A percentile compares a stretch with the other conserved stretches of the same genome.
Evolutionary conservation across 176 grass and related monocot genomes (phyloP).

Genomic region (Carex cristatella): DNA sequence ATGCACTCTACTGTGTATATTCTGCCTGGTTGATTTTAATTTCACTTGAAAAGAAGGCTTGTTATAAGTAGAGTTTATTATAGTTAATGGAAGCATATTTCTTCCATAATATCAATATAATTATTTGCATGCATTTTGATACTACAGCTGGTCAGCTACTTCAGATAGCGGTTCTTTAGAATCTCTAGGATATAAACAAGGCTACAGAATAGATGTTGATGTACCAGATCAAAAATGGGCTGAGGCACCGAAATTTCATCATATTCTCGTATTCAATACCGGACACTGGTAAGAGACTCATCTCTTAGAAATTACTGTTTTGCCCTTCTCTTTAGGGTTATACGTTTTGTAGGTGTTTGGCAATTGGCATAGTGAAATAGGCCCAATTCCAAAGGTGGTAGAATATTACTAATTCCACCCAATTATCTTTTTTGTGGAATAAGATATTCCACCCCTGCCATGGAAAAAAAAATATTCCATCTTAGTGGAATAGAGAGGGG

Average conservation of each 20-base stretch:
- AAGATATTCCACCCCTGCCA: background rate
- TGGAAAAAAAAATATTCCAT: background rate
- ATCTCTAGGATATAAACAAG: slow-evolving; percentile 85
- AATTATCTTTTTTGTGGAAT: background rate
- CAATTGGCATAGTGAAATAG: background rate
- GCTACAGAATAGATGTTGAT: slow-evolving; percentile 85
- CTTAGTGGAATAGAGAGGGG: background rate
- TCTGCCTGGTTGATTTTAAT: background rate
- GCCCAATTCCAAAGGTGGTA: background rate
- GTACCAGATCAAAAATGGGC: slow-evolving; percentile 77
- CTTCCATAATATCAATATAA: background rate
- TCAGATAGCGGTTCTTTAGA: slow-evolving; percentile 51
- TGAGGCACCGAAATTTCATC: slow-evolving; percentile 68
- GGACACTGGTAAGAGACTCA: slow-evolving; percentile 59
- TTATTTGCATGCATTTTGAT: background rate
- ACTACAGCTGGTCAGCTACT: slow-evolving; percentile 66
- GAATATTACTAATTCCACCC: background rate
- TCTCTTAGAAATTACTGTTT: background rate
- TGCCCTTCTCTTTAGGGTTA: background rate
- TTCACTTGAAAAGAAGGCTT: background rate
- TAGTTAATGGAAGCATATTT: background rate
- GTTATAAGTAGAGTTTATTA: background rate
- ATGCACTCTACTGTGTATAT: background rate
- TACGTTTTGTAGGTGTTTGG: background rate
- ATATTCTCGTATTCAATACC: slow-evolving; percentile 93